Percentiles rank a stretch among this genome's conserved stretches.
These are phyloP conservation scores for Helicostylum pulchrum DNA, from an alignment of 192 early-diverging fungal genomes.

Conservation along the genomic window DNA sequence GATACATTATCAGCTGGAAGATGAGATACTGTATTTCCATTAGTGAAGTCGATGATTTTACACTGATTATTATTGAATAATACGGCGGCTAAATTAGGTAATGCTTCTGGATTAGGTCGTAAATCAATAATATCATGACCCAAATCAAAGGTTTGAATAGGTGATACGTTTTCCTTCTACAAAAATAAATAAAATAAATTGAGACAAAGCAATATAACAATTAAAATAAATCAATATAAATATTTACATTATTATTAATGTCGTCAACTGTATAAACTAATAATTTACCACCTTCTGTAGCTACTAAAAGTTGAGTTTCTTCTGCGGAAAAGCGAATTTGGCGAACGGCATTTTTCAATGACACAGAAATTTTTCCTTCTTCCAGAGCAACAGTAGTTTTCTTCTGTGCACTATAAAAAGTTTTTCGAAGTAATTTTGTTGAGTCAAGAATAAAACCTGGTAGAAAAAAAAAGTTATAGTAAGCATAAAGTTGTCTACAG, in stretches of 20 bases:
- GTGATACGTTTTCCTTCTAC: conserved; percentile 31
- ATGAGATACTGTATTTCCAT: conserved; percentile 21
- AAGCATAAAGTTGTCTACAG: too few species aligned
- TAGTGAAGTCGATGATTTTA: conserved; percentile 39
- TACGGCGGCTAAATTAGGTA: conserved; percentile 49
- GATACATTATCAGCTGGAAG: conserved; percentile 42
- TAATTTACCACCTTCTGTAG: conserved; percentile 29
- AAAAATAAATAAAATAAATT: conserved; percentile 24
- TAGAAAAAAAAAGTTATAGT: too few species aligned
- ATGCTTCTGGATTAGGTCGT: conserved; percentile 56
- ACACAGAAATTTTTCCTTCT: conserved; percentile 23
- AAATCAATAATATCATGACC: conserved; percentile 55
- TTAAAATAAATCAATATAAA: conserved; percentile 12
- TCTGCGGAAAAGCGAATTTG: conserved; percentile 44
- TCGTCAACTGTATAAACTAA: conserved; percentile 38
- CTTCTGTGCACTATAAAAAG: conserved; percentile 32
- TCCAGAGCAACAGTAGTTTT: conserved; percentile 21
- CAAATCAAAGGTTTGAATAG: conserved; percentile 38
- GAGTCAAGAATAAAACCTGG: conserved; percentile 42
- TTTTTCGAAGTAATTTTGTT: conserved; percentile 29
- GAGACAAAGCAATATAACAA: conserved; percentile 23
- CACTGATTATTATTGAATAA: conserved; percentile 37
- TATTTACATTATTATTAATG: conserved; percentile 39
- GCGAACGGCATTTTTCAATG: conserved; percentile 32
- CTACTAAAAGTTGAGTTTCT: conserved; percentile 41